These are phyloP conservation scores for Pythium rhizo-oryzae DNA, from an alignment of 352 stramenopile genomes.

Conservation along the genomic window DNA sequence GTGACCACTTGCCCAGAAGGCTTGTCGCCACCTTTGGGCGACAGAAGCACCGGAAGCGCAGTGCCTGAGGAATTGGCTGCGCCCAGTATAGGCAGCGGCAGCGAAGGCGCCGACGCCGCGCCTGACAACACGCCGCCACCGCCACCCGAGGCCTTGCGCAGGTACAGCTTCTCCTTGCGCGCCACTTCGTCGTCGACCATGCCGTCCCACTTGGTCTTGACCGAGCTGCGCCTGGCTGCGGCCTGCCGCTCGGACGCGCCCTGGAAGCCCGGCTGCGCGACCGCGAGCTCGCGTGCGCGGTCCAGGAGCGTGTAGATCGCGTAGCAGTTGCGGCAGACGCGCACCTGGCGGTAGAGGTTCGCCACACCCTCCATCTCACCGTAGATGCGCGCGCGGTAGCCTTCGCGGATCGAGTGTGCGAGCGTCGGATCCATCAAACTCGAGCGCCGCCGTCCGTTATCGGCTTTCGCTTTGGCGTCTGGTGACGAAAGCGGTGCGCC, in stretches of 20 bases:
- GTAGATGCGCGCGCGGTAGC: constrained; percentile 50
- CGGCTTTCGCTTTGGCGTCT: constrained; percentile 1
- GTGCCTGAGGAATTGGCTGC: not conserved
- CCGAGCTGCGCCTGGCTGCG: constrained; percentile 18
- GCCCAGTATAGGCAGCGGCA: not conserved
- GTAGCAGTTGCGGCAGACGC: constrained; percentile 86
- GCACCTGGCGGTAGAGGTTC: constrained; percentile 84
- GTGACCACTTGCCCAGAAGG: not conserved
- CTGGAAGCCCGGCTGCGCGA: constrained; percentile 12
- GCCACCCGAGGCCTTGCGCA: constrained; percentile 18
- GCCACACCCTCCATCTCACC: constrained; percentile 59
- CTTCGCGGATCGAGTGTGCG: constrained; percentile 53
- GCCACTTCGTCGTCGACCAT: constrained; percentile 43
- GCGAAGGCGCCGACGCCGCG: not conserved
- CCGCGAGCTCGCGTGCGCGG: constrained; percentile 43
- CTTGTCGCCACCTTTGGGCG: constrained; percentile 12
- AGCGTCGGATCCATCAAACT: constrained; percentile 54
- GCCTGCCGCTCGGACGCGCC: constrained; percentile 3
- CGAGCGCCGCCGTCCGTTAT: constrained; percentile 14
- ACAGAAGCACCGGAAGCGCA: constrained; percentile 17
- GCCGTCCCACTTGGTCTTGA: constrained; percentile 51
- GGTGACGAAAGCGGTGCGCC: not conserved
- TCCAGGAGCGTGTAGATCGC: constrained; percentile 88
- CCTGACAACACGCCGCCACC: not conserved
- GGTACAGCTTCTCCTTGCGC: constrained; percentile 59